phyloP scores from a whole-genome alignment of 345 rosid species.

The Brassica carinata region DNA sequence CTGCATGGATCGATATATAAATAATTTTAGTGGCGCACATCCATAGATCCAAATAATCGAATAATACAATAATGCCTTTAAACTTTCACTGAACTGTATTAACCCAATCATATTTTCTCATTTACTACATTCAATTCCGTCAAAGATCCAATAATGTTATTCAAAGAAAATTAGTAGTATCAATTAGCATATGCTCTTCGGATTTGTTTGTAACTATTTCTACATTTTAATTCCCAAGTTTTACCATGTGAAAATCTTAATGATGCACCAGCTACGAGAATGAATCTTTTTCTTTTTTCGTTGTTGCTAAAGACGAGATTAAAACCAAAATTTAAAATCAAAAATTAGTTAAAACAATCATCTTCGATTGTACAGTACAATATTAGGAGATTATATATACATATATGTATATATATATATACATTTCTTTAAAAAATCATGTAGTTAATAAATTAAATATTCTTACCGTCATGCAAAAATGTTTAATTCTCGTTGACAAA shows the following conservation, averaged over 20 bases:
- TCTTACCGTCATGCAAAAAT: neutral
- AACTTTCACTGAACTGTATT: conserved; percentile 21
- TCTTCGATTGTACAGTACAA: too few species aligned
- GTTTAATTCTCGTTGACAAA: neutral
- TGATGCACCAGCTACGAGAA: neutral
- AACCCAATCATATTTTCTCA: conserved; percentile 28
- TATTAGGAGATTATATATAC: neutral
- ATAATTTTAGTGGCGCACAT: conserved; percentile 22
- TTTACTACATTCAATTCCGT: conserved; percentile 16
- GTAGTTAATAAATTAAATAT: neutral
- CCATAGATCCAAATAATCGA: conserved; percentile 30
- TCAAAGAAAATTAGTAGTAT: neutral
- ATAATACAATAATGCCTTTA: conserved; percentile 17
- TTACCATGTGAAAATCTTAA: neutral
- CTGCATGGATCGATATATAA: conserved; percentile 32
- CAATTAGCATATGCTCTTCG: conserved; percentile 1
- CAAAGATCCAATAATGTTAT: conserved; percentile 16
- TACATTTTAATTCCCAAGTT: neutral
- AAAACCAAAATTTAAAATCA: too few species aligned
- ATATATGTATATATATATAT: too few species aligned
- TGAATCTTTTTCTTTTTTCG: neutral
- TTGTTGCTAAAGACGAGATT: neutral
- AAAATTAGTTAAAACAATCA: too few species aligned
- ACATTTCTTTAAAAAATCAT: neutral
- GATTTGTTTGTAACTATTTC: neutral